phyloP scores from a whole-genome alignment of 345 rosid genomes.

The Eucalyptus camaldulensis region DNA sequence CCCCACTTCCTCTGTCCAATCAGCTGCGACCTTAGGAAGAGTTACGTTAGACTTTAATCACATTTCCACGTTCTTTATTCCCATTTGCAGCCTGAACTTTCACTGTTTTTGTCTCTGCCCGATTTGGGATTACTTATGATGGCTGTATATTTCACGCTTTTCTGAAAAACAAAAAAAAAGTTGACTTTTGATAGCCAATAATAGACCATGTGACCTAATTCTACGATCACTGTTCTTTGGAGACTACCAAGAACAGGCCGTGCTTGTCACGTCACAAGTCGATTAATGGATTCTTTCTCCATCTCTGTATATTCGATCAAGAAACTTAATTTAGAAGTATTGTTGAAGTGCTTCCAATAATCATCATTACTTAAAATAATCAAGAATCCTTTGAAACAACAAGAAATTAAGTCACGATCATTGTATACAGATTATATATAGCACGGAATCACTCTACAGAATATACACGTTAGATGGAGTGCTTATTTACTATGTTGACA shows the following conservation, averaged over 20 bases:
- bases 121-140: background rate
- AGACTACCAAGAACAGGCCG: background rate
- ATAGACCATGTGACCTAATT: background rate
- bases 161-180: background rate
- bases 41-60: background rate
- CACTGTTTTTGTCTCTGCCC: background rate
- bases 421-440: background rate
- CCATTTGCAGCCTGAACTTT: background rate
- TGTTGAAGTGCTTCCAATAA: background rate
- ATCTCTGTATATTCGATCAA: background rate
- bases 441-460: background rate
- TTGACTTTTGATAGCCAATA: background rate
- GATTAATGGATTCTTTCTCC: background rate
- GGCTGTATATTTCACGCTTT: background rate
- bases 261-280: background rate
- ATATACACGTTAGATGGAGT: background rate
- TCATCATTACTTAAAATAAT: background rate
- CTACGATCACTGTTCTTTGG: background rate
- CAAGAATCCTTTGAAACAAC: background rate
- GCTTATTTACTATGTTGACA: background rate
- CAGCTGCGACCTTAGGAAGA: background rate
- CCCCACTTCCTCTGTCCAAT: background rate
- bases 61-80: background rate
- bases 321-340: background rate
- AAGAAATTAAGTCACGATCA: background rate